Base-by-base conservation (phyloP, 495 filamentous ascomycete genomes). In the Penicillium paradoxum region DNA sequence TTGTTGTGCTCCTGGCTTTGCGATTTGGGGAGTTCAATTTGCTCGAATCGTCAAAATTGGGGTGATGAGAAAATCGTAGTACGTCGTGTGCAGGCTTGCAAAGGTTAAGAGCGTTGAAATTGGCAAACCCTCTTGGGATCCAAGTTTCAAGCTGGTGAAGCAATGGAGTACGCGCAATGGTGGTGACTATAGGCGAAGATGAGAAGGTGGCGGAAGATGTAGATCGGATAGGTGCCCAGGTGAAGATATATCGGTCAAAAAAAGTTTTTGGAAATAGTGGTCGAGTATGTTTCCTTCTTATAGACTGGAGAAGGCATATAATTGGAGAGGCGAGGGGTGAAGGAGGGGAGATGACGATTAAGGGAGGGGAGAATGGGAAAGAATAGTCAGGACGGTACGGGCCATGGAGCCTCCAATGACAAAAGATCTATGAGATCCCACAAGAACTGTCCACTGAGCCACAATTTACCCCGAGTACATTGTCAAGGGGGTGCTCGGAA, bases 261-360 rank as follows among this genome's bases (percentile, higher is more conserved):
- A 40, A 42, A 22, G 39, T 46, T 11, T 7, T 45, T 37, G 7
- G 38, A 27, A 36, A 37, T 45, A 25, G 18, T 15, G 33, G 17
- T 34, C 49, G 24, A 48, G 14, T 14, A 50, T 45, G 37, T 44
- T 41, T 33, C 52, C 38, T 53, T 54, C 49, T 51, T 59, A 57
- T 59, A 45, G 18, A 29, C 21, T 24, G 49, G 51, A 49, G 40
- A 41, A 53, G 52, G 56, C 14, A 36, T 36, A 59, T 57, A 44
- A 38, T 59, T 38, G 45, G 55, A 62, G 58, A 41, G 49, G 46
- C 49, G 58, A 56, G 61, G 59, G 54, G 58, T 49, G 55, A 60
- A 58, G 49, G 56, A 57, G 57, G 55, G 60, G 58, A 58, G 54
- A 63, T 60, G 60, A 61, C 54, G 58, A 61, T 49, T 45, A 53